Conservation (phyloP, 2,329 filamentous ascomycete genomes). For the Colletotrichum siamense region DNA sequence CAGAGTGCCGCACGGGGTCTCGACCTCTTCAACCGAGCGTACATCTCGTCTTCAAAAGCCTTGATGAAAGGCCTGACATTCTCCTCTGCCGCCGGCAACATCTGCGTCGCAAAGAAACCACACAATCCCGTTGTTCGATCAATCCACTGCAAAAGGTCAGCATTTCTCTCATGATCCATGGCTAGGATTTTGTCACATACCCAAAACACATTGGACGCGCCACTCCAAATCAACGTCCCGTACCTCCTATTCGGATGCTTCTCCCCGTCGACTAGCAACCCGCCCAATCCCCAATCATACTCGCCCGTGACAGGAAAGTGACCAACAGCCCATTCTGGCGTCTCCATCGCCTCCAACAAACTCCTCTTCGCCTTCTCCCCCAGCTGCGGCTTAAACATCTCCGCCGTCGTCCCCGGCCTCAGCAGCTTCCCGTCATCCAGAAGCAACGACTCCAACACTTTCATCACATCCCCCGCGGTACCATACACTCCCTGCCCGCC, state of each 20-base stretch:
- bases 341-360: slow-evolving; percentile 31
- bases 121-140: slow-evolving; percentile 42
- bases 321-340: slow-evolving; percentile 31
- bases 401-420: slow-evolving; percentile 40
- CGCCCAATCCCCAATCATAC: slow-evolving; percentile 46
- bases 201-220: slow-evolving; percentile 53
- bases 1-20: neutral
- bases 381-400: slow-evolving; percentile 55
- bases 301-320: slow-evolving; percentile 36
- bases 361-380: slow-evolving; percentile 12
- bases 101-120: slow-evolving; percentile 46
- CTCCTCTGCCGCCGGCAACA: slow-evolving; percentile 45
- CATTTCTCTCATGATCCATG: fast-evolving
- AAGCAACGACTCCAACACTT: slow-evolving; percentile 51
- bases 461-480: slow-evolving; percentile 45
- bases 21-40: slow-evolving; percentile 30
- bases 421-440: slow-evolving; percentile 55
- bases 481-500: slow-evolving; percentile 42
- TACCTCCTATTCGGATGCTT: slow-evolving; percentile 39
- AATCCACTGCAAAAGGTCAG: slow-evolving; percentile 28
- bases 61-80: slow-evolving; percentile 36
- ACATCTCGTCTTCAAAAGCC: slow-evolving; percentile 44
- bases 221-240: slow-evolving; percentile 48
- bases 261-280: slow-evolving; percentile 44
- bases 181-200: slow-evolving; percentile 29